Evolutionary conservation across 371 early-diverging fungal species (phyloP).

Genomic region (Actinomucor elegans): DNA sequence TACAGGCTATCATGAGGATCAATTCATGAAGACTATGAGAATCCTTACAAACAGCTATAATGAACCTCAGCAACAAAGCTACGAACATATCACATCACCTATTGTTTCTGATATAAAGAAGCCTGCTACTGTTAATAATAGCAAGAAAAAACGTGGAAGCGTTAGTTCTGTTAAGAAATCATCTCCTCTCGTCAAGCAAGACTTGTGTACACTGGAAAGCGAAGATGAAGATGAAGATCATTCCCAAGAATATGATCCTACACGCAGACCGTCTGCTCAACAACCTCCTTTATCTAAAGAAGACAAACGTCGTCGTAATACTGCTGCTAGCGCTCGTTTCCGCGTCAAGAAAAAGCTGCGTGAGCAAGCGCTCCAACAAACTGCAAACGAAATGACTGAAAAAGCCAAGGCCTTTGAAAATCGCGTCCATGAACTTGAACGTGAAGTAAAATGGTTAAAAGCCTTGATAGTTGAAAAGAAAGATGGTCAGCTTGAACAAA

Average conservation of each 20-base stretch:
- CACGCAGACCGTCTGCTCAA: neutral
- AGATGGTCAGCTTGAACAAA: slow-evolving; percentile 25
- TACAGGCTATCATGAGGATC: slow-evolving; percentile 17
- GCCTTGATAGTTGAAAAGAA: slow-evolving; percentile 84
- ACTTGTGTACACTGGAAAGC: neutral
- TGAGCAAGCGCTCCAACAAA: slow-evolving; percentile 83
- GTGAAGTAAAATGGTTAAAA: slow-evolving; percentile 89
- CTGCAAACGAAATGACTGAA: slow-evolving; percentile 81
- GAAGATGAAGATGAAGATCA: neutral
- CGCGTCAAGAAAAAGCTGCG: slow-evolving; percentile 89
- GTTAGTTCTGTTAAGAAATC: neutral
- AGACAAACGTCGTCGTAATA: slow-evolving; percentile 92
- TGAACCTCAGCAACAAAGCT: neutral
- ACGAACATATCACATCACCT: neutral
- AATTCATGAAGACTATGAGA: slow-evolving; percentile 25
- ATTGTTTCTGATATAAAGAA: neutral
- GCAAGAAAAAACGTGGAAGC: slow-evolving; percentile 5
- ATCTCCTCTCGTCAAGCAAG: neutral
- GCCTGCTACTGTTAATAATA: neutral
- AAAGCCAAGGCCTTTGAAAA: slow-evolving; percentile 73
- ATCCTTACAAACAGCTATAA: slow-evolving; percentile 4
- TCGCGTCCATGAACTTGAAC: slow-evolving; percentile 80
- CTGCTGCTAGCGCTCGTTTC: slow-evolving; percentile 95
- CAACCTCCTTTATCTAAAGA: slow-evolving; percentile 47
- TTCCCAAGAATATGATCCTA: too few species aligned